phyloP scores from a whole-genome alignment of 306 rosid genomes.

The Prunus campanulata region DNA sequence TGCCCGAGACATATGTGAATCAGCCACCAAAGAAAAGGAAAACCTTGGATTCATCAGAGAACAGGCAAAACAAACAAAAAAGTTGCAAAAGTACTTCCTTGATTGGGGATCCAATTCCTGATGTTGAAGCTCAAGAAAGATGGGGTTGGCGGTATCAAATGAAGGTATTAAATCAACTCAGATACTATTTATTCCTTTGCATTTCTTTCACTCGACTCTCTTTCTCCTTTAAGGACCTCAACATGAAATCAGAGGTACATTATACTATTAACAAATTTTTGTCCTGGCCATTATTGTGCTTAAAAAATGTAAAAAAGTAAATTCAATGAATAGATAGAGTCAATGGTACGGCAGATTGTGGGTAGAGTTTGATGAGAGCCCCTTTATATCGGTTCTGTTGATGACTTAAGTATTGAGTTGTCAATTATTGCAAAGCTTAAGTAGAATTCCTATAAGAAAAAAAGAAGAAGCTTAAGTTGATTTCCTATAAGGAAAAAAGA shows the following conservation, averaged over 20 bases:
- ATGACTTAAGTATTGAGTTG: too few relatives aligned
- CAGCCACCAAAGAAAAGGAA: constrained; percentile 36
- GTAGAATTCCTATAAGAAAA: too few relatives aligned
- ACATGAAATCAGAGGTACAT: neutral
- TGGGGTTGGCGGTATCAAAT: constrained; percentile 94
- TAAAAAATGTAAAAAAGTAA: too few relatives aligned
- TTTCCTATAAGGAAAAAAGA: neutral
- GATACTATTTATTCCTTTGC: constrained; percentile 17
- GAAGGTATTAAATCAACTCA: constrained; percentile 52
- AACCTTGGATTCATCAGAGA: constrained; percentile 21
- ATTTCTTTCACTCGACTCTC: neutral
- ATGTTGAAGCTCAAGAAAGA: constrained; percentile 72
- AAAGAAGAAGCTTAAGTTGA: neutral
- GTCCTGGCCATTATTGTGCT: too few relatives aligned
- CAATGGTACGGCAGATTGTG: too few relatives aligned
- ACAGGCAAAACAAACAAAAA: constrained; percentile 18
- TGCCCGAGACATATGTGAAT: constrained; percentile 34
- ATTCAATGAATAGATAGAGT: too few relatives aligned
- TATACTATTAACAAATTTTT: neutral
- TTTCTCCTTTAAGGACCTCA: neutral
- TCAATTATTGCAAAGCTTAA: too few relatives aligned
- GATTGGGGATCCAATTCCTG: constrained; percentile 77
- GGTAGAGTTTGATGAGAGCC: too few relatives aligned
- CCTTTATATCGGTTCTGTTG: too few relatives aligned
- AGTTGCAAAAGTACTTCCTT: constrained; percentile 35